Evolutionary conservation across 108 stramenopile genomes (phyloP), one percentile per base, ranked within the genome.

Genomic region (Schizochytrium sp.): DNA sequence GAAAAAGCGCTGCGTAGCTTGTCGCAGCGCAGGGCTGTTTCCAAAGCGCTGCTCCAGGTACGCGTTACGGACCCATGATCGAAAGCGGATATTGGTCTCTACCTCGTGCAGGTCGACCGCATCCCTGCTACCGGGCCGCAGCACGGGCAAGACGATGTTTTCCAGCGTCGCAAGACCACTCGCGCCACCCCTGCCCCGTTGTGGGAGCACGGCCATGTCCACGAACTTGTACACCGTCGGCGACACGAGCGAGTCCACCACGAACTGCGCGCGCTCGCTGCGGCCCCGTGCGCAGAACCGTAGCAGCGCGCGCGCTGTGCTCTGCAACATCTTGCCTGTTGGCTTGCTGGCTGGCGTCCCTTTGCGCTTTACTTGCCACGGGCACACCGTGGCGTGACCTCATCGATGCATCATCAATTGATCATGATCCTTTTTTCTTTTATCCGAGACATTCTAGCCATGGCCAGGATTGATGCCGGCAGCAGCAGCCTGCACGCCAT

Each of bases 21-120:
- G 14, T 12, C 76, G 12, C 18, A 83, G 76, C 48, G n/a, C 25
- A 1, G 76, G 76, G 19, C 19, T 53, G 48, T 83, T 12, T 12
- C 76, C 76, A 23, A 83, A 83, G n/a, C 76, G 19, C 51, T 53
- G 76, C 51, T 83, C 48, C 6, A 83, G 51, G 51, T 53, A 83
- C 51, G 76, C 76, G 51, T 47, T 53, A 23, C 76, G 76, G 51
- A 83, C 76, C 76, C 76, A 83, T 12, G 76, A 83, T 1, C 76
- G 45, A 45, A 83, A 83, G 12, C 76, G 12, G 51, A 83, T 53
- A 5, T 83, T 83, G 10, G 12, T 28, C 51, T 83, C 76, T 18
- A 83, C 76, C 51, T 6, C 76, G 76, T 83, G 76, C 76, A 83
- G 51, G 48, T 83, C 76, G 16, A 83, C 76, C 2, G 63, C 63